Evolutionary conservation across 441 rosid genomes (phyloP), one percentile per base, ranked within the genome.

Genomic region (Macaranga tanarius): DNA sequence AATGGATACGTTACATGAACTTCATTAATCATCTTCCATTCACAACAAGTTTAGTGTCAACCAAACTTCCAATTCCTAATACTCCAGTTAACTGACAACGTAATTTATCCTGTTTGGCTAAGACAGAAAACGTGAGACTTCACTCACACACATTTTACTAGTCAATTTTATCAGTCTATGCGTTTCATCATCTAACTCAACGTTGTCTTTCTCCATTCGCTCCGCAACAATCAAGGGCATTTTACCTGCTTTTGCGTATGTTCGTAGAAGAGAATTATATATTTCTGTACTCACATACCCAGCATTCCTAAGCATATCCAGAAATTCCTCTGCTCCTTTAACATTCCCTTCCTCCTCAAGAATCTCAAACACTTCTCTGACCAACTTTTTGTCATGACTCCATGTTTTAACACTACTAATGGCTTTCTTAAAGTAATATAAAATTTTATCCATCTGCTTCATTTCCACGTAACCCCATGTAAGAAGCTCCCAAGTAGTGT

Each of bases 401-500:
- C 97, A 89, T 58, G 80, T 86, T 75, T 82, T 86, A 69, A 95
- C 93, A 67, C 89, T 82, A 23, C 80, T 79, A 72, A 91, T 63
- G 15, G 93, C 96, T 81, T 87, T 91, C 79, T 79, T 76, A 40
- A 95, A 85, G 80, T 81, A 87, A 74, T 87, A 85, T 58, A 92
- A 61, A 65, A 86, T 94, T 48, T 84, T 87, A 26, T 80, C 91
- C 73, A 78, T 77, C 54, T 80, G 80, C 66, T 80, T 84, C 31
- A 61, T 75, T 75, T 86, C 86, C 77, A 92, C 74, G 81, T 86
- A 84, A 38, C 86, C 95, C 88, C 92, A 81, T 0, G 91, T 79
- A 65, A 92, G 89, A 76, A 90, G 93, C 74, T 93, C 93, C 93
- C 91, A 92, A 58, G 98, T 88, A 12, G 93, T 86, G 78, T 92